These are phyloP conservation scores for Sapria himalayana DNA, from an alignment of 345 rosid genomes.

Conservation along the genomic window DNA sequence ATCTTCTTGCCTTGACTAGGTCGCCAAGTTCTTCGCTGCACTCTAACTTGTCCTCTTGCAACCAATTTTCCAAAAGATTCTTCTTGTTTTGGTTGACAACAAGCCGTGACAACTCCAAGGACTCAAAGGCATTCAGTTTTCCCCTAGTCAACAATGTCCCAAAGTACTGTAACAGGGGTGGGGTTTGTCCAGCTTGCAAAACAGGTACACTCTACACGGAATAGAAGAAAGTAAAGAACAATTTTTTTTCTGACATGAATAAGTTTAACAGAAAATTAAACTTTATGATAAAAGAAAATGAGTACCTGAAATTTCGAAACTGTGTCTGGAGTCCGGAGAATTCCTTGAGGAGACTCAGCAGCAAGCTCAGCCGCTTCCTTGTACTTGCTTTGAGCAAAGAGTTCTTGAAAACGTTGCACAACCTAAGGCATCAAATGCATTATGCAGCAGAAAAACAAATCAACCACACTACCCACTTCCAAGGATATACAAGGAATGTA, in stretches of 20 bases:
- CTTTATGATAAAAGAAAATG: constrained; percentile 7
- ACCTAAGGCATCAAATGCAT: constrained; percentile 58
- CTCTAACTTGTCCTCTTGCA: constrained; percentile 95
- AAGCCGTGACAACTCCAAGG: constrained; percentile 90
- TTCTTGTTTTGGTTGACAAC: constrained; percentile 97
- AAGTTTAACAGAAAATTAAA: constrained; percentile 1
- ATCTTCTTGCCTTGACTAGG: constrained; percentile 90
- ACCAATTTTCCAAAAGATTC: constrained; percentile 91
- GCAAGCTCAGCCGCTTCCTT: constrained; percentile 99
- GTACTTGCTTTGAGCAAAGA: constrained; percentile 91
- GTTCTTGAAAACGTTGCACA: constrained; percentile 92
- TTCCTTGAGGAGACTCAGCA: constrained; percentile 96
- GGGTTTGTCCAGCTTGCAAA: constrained; percentile 96
- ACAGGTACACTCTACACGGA: constrained; percentile 85
- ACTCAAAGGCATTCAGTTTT: constrained; percentile 93
- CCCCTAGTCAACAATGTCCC: constrained; percentile 89
- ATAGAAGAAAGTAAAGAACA: constrained; percentile 1
- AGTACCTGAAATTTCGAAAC: constrained; percentile 93
- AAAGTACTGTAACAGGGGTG: constrained; percentile 91
- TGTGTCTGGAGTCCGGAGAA: constrained; percentile 90
- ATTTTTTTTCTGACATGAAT: neutral
- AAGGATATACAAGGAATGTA: no score
- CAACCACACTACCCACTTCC: no score
- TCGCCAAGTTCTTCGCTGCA: constrained; percentile 99
- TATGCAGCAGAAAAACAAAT: no score